phyloP scores from a whole-genome alignment of 1,139 yeast species.

The Geotrichum klebahnii region DNA sequence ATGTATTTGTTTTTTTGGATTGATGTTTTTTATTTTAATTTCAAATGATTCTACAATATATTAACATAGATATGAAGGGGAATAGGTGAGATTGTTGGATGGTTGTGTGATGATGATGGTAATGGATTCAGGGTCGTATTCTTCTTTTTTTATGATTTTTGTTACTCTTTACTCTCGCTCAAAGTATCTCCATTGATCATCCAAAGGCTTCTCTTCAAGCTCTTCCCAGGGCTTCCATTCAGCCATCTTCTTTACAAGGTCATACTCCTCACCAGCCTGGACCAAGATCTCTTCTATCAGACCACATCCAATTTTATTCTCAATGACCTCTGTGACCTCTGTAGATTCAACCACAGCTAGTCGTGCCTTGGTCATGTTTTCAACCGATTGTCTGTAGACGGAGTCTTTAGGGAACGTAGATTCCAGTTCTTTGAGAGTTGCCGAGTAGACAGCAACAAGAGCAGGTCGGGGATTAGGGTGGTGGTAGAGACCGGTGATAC shows the following conservation, averaged over 20 bases:
- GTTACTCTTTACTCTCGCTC: conserved; percentile 24
- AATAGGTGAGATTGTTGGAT: too few species aligned
- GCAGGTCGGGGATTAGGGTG: conserved; percentile 88
- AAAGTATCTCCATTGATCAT: conserved; percentile 42
- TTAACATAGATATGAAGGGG: too few species aligned
- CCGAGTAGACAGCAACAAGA: conserved; percentile 62
- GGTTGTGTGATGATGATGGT: too few species aligned
- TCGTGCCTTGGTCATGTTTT: conserved; percentile 67
- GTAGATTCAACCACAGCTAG: conserved; percentile 60
- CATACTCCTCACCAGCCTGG: conserved; percentile 80
- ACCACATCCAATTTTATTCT: conserved; percentile 73
- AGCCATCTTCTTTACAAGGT: conserved; percentile 63
- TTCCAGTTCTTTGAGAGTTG: conserved; percentile 58
- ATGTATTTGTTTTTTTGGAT: too few species aligned
- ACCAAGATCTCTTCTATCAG: conserved; percentile 76
- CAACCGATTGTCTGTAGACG: conserved; percentile 72
- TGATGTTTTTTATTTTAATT: too few species aligned
- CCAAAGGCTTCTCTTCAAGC: conserved; percentile 41
- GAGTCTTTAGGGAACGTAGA: conserved; percentile 64
- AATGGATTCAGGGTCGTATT: too few species aligned
- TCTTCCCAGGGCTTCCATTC: conserved; percentile 58
- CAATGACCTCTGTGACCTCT: conserved; percentile 65
- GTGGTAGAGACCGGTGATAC: conserved; percentile 69
- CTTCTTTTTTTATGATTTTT: too few species aligned
- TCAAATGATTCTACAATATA: too few species aligned